phyloP scores from a whole-genome alignment of 495 filamentous ascomycete species.

The Lentithecium fluviatile region DNA sequence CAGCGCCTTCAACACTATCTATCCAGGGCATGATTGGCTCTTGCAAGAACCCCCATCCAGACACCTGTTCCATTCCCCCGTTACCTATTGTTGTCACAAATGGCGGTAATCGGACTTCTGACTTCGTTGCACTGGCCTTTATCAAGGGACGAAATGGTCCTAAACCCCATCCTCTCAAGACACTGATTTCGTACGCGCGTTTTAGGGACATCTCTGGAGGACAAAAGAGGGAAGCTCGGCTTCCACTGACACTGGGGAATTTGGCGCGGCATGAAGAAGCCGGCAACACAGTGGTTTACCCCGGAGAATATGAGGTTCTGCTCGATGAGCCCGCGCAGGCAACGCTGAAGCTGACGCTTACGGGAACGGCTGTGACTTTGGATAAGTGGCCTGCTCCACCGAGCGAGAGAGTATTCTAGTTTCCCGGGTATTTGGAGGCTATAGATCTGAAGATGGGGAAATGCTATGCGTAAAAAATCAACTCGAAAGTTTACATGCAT shows the following conservation, averaged over 20 bases:
- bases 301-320: conserved; percentile 11
- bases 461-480: too few relatives aligned
- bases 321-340: conserved; percentile 14
- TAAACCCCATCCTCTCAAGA: conserved; percentile 17
- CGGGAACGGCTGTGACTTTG: conserved; percentile 1
- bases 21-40: conserved; percentile 6
- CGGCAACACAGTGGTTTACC: conserved; percentile 16
- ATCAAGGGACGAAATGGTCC: conserved; percentile 4
- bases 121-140: conserved; percentile 15
- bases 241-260: conserved; percentile 12
- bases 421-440: too few relatives aligned
- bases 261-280: conserved; percentile 12
- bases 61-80: conserved; percentile 8
- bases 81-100: conserved; percentile 2
- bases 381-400: conserved; percentile 18
- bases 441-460: too few relatives aligned
- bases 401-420: background rate
- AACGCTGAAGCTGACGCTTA: conserved; percentile 4
- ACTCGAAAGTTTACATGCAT: too few relatives aligned
- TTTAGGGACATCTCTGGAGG: conserved; percentile 1
- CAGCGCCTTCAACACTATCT: background rate
- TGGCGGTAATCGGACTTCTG: conserved; percentile 11
- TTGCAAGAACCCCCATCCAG: conserved; percentile 1
- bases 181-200: conserved; percentile 5
- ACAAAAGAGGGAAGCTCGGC: background rate